A percentile compares a stretch with the other conserved stretches of the same genome.
These are phyloP conservation scores for Xylaria curta DNA, from an alignment of 495 filamentous ascomycete genomes.

Conservation along the genomic window DNA sequence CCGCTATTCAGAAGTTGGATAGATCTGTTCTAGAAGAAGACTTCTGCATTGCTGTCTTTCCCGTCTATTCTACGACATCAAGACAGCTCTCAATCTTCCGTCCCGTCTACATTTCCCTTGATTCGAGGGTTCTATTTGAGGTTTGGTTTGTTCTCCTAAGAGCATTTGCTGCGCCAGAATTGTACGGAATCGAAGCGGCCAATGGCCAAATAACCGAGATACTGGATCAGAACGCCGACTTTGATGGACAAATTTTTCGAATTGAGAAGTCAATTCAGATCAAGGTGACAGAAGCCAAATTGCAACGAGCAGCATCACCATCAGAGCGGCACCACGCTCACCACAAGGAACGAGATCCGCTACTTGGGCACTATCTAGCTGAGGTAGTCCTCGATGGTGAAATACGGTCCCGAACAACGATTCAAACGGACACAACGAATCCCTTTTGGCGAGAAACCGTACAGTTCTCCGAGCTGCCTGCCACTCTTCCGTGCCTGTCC, in stretches of 20 bases:
- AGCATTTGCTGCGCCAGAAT: constrained; percentile 91
- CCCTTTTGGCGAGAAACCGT: constrained; percentile 97
- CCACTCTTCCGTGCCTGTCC: constrained; percentile 77
- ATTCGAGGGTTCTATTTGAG: constrained; percentile 87
- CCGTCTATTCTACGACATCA: constrained; percentile 73
- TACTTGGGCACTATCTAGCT: constrained; percentile 73
- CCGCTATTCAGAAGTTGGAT: constrained; percentile 87
- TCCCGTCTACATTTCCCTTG: constrained; percentile 84
- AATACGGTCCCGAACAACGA: constrained; percentile 81
- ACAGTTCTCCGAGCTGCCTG: constrained; percentile 82
- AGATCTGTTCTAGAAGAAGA: constrained; percentile 93
- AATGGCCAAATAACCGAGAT: constrained; percentile 50
- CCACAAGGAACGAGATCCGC: constrained; percentile 46
- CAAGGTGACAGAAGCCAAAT: constrained; percentile 64
- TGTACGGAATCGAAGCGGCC: constrained; percentile 67
- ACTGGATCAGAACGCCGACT: constrained; percentile 45
- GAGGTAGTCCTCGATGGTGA: constrained; percentile 94
- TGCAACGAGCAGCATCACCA: constrained; percentile 42
- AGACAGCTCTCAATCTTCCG: constrained; percentile 68
- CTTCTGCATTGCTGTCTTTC: constrained; percentile 91
- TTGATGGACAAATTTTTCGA: constrained; percentile 58
- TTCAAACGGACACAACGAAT: constrained; percentile 78
- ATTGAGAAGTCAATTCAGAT: constrained; percentile 65
- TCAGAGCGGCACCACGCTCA: constrained; percentile 45
- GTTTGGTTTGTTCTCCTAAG: constrained; percentile 95